Conservation (phyloP, 179 eudicot genomes). For the Gypsophila paniculata region DNA sequence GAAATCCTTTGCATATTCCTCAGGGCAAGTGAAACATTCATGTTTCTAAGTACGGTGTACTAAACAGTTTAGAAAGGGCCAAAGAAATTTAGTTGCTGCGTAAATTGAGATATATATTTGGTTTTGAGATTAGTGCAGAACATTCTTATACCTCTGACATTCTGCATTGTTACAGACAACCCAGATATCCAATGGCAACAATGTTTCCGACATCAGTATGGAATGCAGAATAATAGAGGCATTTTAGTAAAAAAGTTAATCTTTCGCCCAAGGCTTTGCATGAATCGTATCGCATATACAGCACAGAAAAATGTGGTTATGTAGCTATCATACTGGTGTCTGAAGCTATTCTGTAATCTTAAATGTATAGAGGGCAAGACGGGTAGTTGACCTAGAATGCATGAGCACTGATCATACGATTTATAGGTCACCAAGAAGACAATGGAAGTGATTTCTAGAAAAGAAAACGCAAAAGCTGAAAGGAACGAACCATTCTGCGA, state of each 20-base stretch:
- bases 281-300: neutral
- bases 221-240: neutral
- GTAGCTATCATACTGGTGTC: conserved; percentile 8
- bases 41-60: neutral
- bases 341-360: neutral
- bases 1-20: neutral
- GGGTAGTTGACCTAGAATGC: neutral
- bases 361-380: neutral
- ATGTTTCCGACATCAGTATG: conserved; percentile 11
- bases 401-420: neutral
- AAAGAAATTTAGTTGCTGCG: neutral
- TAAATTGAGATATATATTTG: too few species aligned
- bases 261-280: neutral
- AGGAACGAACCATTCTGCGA: conserved; percentile 72
- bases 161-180: neutral
- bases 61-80: neutral
- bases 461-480: conserved; percentile 10
- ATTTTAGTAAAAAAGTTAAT: neutral
- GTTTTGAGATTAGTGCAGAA: neutral
- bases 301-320: conserved; percentile 11
- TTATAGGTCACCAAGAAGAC: neutral
- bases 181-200: neutral
- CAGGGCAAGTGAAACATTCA: neutral
- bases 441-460: neutral
- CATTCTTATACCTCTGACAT: neutral